Conservation (phyloP, 225 moss, liverwort and hornwort species). For the Thuidium tamariscinum region DNA sequence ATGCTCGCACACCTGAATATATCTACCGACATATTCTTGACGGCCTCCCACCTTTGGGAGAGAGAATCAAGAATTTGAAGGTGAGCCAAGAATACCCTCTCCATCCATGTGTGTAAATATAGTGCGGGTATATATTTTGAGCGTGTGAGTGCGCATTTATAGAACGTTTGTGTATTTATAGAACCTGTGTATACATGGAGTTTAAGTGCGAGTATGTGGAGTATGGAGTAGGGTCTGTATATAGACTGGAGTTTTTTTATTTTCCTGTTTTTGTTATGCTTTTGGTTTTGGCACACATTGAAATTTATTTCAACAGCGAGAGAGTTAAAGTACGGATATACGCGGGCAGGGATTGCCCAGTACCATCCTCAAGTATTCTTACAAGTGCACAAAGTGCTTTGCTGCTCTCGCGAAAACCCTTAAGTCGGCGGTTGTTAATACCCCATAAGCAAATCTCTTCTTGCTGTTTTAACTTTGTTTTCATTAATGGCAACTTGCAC, state of each 20-base stretch:
- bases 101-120: neutral
- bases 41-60: conserved; percentile 69
- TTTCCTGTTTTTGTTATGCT: neutral
- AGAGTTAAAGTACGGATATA: neutral
- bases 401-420: no score
- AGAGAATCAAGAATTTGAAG: conserved; percentile 70
- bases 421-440: no score
- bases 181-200: neutral
- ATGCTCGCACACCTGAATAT: conserved; percentile 65
- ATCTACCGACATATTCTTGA: conserved; percentile 64
- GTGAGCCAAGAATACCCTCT: conserved; percentile 17
- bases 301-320: neutral
- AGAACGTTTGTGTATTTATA: neutral
- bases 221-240: neutral
- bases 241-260: neutral
- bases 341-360: neutral
- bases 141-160: neutral
- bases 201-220: neutral
- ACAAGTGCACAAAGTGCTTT: no score
- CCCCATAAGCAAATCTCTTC: neutral
- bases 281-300: neutral
- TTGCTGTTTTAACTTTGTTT: neutral
- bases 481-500: neutral
- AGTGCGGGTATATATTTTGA: neutral
- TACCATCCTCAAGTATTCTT: neutral